Base-by-base conservation (phyloP, 345 rosid species). In the Euphorbia peplus region DNA sequence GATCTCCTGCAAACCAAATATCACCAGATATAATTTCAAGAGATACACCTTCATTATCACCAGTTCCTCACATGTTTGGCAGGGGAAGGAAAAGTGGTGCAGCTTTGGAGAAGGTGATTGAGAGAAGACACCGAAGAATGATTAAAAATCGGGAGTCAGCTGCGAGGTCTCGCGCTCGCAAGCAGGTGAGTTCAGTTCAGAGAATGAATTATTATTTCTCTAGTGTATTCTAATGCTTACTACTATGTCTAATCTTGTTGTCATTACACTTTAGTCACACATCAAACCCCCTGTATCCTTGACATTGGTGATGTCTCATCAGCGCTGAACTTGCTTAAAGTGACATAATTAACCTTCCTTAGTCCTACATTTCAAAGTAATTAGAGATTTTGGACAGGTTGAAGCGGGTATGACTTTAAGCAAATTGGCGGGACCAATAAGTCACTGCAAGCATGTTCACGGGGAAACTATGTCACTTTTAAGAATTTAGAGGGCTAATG, bases 121-220 rank as follows among this genome's bases (percentile, higher is more conserved):
- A 95, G 87, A 90, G 98, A 85, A 92, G 97, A 77, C 98, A 92
- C 70, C 87, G 87, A 69, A 87, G 99, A 77, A 95, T 95, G 98
- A 92, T 95, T 60, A 95, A 95, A 85, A 95, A 95, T 30, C 85
- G 99, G 77, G 98, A 95, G 75, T 92, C 99, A 39, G 99, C 99
- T 70, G 97, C 99, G 42, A 84, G 98, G 75, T 95, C 99, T 22
- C 87, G 99, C 4, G 98, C 99, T 78, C 98, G 98, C 25, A 95
- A 95, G 82, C 99, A 95, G 87, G 99, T 92, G 68, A 85, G 71
- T 71, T 50, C 16, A 37, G 60, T 44, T 13, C 50, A 44, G 4
- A 53, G 73, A 61, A 66, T 63, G 68, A 73, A 58, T 51, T 48
- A 35, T 67, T 68, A 65, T 21, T 8, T 64, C 5, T 28, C 39